A percentile compares a stretch with the other conserved stretches of the same genome.
Evolutionary conservation across 129 eudicot genomes (phyloP).

Genomic region (Scalesia atractyloides): DNA sequence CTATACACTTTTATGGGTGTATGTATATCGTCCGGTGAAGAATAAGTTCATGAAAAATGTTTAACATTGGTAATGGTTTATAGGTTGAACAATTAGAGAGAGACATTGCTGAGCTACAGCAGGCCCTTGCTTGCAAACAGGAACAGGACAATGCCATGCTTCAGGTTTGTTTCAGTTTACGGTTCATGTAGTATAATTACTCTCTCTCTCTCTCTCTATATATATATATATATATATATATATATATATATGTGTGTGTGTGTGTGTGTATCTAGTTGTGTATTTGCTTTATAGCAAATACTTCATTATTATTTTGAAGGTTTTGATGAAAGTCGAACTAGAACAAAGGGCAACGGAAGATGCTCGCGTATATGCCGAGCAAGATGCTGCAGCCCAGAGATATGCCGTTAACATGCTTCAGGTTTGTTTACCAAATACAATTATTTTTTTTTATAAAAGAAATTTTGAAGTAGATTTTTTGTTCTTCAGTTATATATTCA

Average conservation of each 20-base stretch:
- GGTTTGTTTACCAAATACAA: slow-evolving; percentile 34
- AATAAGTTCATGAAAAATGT: no score
- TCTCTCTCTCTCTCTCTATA: no score
- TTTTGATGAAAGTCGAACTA: slow-evolving; percentile 92
- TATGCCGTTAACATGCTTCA: slow-evolving; percentile 80
- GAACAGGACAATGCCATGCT: slow-evolving; percentile 98
- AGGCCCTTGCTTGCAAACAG: slow-evolving; percentile 76
- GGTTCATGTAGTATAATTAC: not conserved
- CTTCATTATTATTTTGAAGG: slow-evolving; percentile 40
- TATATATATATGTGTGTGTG: no score
- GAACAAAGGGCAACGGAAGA: slow-evolving; percentile 95
- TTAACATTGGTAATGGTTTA: not conserved
- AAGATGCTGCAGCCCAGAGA: slow-evolving; percentile 93
- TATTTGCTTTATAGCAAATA: slow-evolving; percentile 13
- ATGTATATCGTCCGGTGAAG: no score
- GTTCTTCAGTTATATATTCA: not conserved
- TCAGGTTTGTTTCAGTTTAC: slow-evolving; percentile 48
- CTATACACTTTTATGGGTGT: not conserved
- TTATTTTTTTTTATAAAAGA: no score
- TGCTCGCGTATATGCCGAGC: slow-evolving; percentile 90
- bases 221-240: no score
- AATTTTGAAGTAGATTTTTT: not conserved
- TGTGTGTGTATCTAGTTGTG: no score
- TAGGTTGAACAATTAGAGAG: slow-evolving; percentile 84
- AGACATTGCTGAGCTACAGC: slow-evolving; percentile 66